These are phyloP conservation scores for Alternaria conjuncta DNA, from an alignment of 2,329 filamentous ascomycete species.

Conservation along the genomic window DNA sequence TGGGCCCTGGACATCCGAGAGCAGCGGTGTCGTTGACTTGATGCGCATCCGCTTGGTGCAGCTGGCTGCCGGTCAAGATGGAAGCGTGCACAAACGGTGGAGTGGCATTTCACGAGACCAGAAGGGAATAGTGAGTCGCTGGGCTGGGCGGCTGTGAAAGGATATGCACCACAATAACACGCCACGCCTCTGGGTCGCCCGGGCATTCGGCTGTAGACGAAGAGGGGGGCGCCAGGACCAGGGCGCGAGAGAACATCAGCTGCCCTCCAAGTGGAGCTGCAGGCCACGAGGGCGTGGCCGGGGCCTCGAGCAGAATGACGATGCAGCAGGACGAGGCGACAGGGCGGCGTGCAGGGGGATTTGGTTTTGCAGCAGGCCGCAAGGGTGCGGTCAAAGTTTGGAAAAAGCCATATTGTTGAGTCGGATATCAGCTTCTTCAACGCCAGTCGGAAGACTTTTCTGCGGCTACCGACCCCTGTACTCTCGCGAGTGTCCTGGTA, in stretches of 20 bases:
- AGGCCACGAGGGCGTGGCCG: slow-evolving; percentile 21
- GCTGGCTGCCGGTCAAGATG: slow-evolving; percentile 2
- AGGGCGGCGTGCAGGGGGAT: neutral
- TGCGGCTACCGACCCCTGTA: slow-evolving; percentile 3
- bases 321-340: slow-evolving; percentile 23
- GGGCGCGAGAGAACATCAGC: slow-evolving; percentile 29
- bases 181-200: slow-evolving; percentile 13
- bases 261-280: slow-evolving; percentile 23
- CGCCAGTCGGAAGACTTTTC: slow-evolving; percentile 2
- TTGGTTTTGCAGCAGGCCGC: neutral
- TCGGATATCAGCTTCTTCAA: neutral
- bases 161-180: slow-evolving; percentile 6
- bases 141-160: neutral
- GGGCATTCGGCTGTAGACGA: slow-evolving; percentile 17
- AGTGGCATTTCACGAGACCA: slow-evolving; percentile 2
- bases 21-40: slow-evolving; percentile 24
- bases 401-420: slow-evolving; percentile 1
- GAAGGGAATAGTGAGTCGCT: neutral
- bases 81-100: slow-evolving; percentile 6
- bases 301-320: slow-evolving; percentile 29
- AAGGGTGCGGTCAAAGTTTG: neutral
- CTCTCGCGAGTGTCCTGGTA: neutral
- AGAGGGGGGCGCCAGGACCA: slow-evolving; percentile 19
- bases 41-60: neutral
- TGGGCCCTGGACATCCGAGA: slow-evolving; percentile 22